Base-by-base conservation (phyloP, 176 grass and related monocot species). In the Eremochloa ophiuroides region DNA sequence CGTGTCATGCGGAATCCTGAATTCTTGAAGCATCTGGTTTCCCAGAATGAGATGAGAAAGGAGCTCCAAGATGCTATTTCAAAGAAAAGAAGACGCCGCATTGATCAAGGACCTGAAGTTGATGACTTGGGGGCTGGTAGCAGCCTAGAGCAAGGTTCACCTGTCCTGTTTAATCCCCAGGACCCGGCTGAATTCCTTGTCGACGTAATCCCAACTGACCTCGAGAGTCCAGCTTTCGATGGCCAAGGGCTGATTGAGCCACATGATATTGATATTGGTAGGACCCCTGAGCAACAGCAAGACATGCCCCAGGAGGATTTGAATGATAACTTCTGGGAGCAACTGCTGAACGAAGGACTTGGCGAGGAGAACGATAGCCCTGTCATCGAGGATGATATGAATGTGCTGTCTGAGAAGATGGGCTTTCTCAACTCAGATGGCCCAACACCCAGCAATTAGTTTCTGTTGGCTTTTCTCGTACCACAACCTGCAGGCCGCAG, bases 41-140 rank as follows among this genome's bases (percentile, higher is more conserved):
- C 88, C 26, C 84, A 89, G 59, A 98, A 91, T 38, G 86, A 88
- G 40, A 91, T 76, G 81, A 81, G 84, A 33, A 98, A 88, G 68
- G 90, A 98, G 71, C 84, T 98, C 23, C 86, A 90, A 74, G 95
- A 98, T 18, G 88, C 86, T 55, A 93, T 98, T 47, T 93, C 92
- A 15, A 95, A 86, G 86, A 98, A 98, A 86, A 91, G 92, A 77
- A 87, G 93, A 62, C 74, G 90, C 5, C 74, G 5, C 44, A 98
- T 98, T 7, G 86, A 98, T n/a, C 76, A 85, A 60, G 84, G 78
- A 23, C 67, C 84, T 35, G 84, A 93, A 44, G 42, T 78, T 73
- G 79, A 94, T 8, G 84, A 80, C 43, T 58, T 69, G 38, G 88
- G 78, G 8, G 66, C 79, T 10, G 82, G 84, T 61, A 79, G 83